Percentiles rank a stretch among this genome's conserved stretches.
These are phyloP conservation scores for Daedaleopsis nitida DNA, from an alignment of 768 basidiomycete species.

Conservation along the genomic window DNA sequence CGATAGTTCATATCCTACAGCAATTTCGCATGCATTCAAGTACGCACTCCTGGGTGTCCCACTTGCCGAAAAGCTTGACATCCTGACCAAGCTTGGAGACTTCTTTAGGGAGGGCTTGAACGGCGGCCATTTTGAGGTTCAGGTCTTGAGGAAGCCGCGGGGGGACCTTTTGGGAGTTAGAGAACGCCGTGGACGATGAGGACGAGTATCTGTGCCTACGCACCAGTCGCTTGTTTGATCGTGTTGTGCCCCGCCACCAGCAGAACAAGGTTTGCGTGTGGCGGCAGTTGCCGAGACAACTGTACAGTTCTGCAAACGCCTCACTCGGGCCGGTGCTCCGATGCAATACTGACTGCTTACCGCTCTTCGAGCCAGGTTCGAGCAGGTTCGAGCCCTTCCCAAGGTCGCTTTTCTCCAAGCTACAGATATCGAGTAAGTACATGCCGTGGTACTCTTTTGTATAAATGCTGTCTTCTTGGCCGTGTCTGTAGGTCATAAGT, in stretches of 20 bases:
- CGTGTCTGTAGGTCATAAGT: too few species aligned
- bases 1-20: constrained; percentile 1
- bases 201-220: constrained; percentile 16
- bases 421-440: too few species aligned
- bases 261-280: constrained; percentile 33
- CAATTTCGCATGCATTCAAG: not conserved
- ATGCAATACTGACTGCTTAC: too few species aligned
- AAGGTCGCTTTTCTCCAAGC: too few species aligned
- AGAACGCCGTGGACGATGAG: constrained; percentile 23
- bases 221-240: constrained; percentile 43
- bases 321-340: not conserved
- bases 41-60: constrained; percentile 96
- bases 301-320: constrained; percentile 23
- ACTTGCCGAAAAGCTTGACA: constrained; percentile 97
- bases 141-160: constrained; percentile 22
- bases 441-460: too few species aligned
- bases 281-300: constrained; percentile 22
- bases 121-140: constrained; percentile 51
- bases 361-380: too few species aligned
- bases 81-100: constrained; percentile 81
- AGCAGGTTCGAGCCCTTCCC: too few species aligned
- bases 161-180: constrained; percentile 23
- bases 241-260: constrained; percentile 39
- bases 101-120: constrained; percentile 78
- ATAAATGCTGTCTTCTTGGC: too few species aligned